Base-by-base conservation (phyloP, 345 rosid species). In the Pelargonium nanum region DNA sequence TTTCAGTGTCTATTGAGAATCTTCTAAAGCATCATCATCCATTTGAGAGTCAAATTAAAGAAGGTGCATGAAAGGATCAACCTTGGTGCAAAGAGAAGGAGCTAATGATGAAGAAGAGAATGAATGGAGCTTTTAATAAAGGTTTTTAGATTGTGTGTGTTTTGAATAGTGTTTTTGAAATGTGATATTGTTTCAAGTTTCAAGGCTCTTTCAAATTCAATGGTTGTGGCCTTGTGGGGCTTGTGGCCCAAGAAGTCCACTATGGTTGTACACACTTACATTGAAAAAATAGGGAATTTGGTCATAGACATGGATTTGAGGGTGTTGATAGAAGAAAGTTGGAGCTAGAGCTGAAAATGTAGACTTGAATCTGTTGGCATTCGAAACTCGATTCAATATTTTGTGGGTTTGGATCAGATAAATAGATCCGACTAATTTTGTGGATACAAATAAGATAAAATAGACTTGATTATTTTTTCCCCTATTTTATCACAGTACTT, bases 11-110 rank as follows among this genome's bases (percentile, higher is more conserved):
- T 5, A 12, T 25, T 10, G 65, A 56, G 69, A 74, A 67, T 60
- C 78, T 74, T 70, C 70, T 26, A 70, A 70, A 74, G 72, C 26
- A 20, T 24, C 30, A 20, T 24, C 30, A 1, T 8, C 48, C 48
- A 40, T 12, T 40, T 40, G 13, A 40, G 15, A 12, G 48, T 40
- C 48, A 40, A 40, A n/a, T n/a, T n/a, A n/a, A 40, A 40, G 48
- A 17, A 40, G 9, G 48, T 7, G 16, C 48, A 40, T 40, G 48
- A 40, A 40, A 17, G 48, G 16, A 40, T 40, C 9, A 40, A 40
- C 48, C 48, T 40, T 40, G 15, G 48, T 40, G 48, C 2, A 40
- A 40, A 40, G 48, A 40, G 13, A 17, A 40, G 2, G 48, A 40
- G 2, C 55, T 22, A 62, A 65, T 65, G 62, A 65, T 58, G 71